Conservation (phyloP, 257 asterid species). For the Forsythia suspensa region DNA sequence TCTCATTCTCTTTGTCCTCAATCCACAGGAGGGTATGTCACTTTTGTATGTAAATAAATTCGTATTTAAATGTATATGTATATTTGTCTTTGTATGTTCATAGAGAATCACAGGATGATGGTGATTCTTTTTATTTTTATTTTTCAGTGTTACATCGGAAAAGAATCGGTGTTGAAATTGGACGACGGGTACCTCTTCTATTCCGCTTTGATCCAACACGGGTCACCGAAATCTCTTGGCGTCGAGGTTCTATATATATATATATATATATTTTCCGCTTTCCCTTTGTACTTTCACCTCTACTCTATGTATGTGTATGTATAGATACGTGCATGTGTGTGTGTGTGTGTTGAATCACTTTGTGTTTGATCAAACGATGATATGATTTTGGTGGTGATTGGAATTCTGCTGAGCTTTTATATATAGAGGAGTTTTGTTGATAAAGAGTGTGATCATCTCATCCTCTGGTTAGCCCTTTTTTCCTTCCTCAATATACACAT, state of each 20-base stretch:
- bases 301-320: not conserved
- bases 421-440: no score
- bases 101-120: constrained; percentile 12
- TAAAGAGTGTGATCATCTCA: no score
- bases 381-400: no score
- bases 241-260: constrained; percentile 47
- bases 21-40: constrained; percentile 33
- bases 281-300: not conserved
- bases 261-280: not conserved
- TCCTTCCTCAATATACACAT: no score
- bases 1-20: constrained; percentile 10
- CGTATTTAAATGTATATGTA: not conserved
- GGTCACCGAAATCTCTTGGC: constrained; percentile 70
- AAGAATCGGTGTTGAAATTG: constrained; percentile 32
- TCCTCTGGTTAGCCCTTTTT: no score
- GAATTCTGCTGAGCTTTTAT: no score
- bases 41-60: not conserved
- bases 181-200: constrained; percentile 31
- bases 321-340: not conserved
- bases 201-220: constrained; percentile 55
- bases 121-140: constrained; percentile 4
- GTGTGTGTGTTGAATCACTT: not conserved
- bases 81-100: no score
- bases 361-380: not conserved
- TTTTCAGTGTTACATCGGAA: constrained; percentile 20